These are phyloP conservation scores for Stagonosporopsis cucurbitacearum DNA, from an alignment of 2,329 filamentous ascomycete species.

Conservation along the genomic window DNA sequence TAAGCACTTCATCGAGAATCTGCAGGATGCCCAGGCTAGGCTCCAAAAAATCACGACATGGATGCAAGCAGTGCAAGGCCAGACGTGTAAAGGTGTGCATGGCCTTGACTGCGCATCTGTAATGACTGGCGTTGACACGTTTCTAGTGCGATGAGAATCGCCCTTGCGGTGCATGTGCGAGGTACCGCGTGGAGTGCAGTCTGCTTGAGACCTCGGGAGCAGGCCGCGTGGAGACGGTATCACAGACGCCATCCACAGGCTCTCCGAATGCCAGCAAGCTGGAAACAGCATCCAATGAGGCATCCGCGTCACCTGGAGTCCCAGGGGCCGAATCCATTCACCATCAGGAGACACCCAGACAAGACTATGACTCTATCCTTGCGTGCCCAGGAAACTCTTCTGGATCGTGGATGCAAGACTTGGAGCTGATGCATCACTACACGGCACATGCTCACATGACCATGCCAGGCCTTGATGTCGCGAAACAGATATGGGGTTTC, in stretches of 20 bases:
- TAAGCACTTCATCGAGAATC: background rate
- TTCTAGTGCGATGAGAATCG: slow-evolving; percentile 41
- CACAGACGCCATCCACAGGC: slow-evolving; percentile 7
- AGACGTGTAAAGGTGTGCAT: slow-evolving; percentile 38
- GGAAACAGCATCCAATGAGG: slow-evolving; percentile 1
- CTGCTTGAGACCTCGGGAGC: slow-evolving; percentile 20
- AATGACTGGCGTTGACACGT: background rate
- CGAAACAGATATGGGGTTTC: slow-evolving; percentile 42
- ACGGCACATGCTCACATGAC: slow-evolving; percentile 34
- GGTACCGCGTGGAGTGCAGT: slow-evolving; percentile 40
- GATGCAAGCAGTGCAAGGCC: slow-evolving; percentile 37
- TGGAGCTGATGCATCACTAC: slow-evolving; percentile 41
- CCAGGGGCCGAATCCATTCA: background rate
- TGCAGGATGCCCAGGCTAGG: slow-evolving; percentile 30
- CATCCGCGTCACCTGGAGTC: slow-evolving; percentile 13
- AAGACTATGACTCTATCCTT: background rate
- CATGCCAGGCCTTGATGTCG: slow-evolving; percentile 30
- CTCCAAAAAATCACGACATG: slow-evolving; percentile 34
- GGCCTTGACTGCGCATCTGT: background rate
- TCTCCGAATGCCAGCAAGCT: slow-evolving; percentile 4
- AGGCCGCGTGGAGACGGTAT: slow-evolving; percentile 1
- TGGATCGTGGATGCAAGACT: slow-evolving; percentile 33
- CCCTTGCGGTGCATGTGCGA: slow-evolving; percentile 37
- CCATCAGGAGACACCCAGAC: background rate
- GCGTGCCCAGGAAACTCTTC: background rate